Evolutionary conservation across 805 yeast species (phyloP), one percentile per base, ranked within the genome.

Genomic region (Wilhelminamyces savonicus): DNA sequence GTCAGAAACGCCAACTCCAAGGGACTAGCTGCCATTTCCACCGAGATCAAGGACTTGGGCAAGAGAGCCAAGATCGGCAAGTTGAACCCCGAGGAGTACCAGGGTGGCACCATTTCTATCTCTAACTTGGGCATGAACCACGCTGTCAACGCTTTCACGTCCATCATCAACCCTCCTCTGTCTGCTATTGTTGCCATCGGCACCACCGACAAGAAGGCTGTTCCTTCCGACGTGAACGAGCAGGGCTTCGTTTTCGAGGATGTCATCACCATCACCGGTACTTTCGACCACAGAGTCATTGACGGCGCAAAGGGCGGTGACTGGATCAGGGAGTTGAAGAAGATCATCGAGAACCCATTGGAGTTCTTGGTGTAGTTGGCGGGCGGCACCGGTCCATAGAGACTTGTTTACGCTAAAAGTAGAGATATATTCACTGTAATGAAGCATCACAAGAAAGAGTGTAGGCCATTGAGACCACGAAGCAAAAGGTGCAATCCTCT

Each of bases 271-370:
- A 74, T 90, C 59, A 88, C 97, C 34, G 97, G 95, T 65, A 84
- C 97, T 31, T 92, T 92, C 54, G 99, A 92, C 69, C 99, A 92
- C 73, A 84, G 97, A 71, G 81, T 82, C 37, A 80, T 90, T 41
- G 99, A 92, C 55, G 99, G 99, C 56, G 97, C 97, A 32, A 77
- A 82, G 49, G 99, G 95, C 50, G 99, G 94, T 59, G 97, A 92
- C 50, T 92, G 77, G 75, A 84, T 92, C 72, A 86, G 77, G 65
- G 95, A 86, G 46, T 74, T 92, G 64, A 92, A 92, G 77, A 72
- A 71, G 50, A 78, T 87, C 43, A 62, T 92, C 45, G 99, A 92
- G 72, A 88, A 92, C 71, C 99, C 99, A 54, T 74, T 92, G 57
- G 95, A 87, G 68, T 68, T 92, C 63, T 67, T 92, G 60, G 69